phyloP scores from a whole-genome alignment of 768 basidiomycete species.

The Inosperma sp. region DNA sequence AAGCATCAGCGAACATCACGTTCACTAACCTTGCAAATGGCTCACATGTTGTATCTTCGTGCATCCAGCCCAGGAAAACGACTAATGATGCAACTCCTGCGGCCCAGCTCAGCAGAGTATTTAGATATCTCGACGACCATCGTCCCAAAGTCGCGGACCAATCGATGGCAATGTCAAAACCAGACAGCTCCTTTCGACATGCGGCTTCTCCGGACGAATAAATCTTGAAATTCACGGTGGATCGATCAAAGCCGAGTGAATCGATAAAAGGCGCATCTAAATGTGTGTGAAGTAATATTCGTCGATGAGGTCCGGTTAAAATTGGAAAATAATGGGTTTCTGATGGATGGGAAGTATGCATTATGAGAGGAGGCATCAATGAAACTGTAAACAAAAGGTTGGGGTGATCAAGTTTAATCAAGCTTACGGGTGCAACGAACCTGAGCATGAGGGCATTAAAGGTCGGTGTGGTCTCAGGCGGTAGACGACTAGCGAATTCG shows the following conservation, averaged over 20 bases:
- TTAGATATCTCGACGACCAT: conserved; percentile 69
- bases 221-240: conserved; percentile 51
- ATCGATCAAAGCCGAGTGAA: conserved; percentile 20
- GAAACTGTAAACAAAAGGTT: conserved; percentile 38
- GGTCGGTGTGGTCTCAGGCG: conserved; percentile 36
- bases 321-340: conserved; percentile 72
- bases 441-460: conserved; percentile 32
- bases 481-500: conserved; percentile 65
- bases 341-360: conserved; percentile 51
- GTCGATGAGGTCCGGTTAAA: conserved; percentile 27
- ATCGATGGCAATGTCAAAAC: conserved; percentile 58
- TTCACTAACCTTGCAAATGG: conserved; percentile 7
- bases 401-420: conserved; percentile 1
- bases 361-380: conserved; percentile 60
- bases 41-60: conserved; percentile 29
- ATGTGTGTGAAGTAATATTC: conserved; percentile 64
- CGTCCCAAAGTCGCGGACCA: conserved; percentile 68
- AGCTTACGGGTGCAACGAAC: conserved; percentile 19
- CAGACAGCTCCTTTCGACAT: conserved; percentile 40
- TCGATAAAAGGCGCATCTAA: conserved; percentile 63
- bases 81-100: conserved; percentile 62
- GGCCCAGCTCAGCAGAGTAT: conserved; percentile 67
- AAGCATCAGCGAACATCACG: not conserved
- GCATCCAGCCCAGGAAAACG: conserved; percentile 50
- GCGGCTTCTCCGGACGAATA: conserved; percentile 48